These are phyloP conservation scores for Tremellales sp. DNA, from an alignment of 1,284 basidiomycete species.

Conservation along the genomic window DNA sequence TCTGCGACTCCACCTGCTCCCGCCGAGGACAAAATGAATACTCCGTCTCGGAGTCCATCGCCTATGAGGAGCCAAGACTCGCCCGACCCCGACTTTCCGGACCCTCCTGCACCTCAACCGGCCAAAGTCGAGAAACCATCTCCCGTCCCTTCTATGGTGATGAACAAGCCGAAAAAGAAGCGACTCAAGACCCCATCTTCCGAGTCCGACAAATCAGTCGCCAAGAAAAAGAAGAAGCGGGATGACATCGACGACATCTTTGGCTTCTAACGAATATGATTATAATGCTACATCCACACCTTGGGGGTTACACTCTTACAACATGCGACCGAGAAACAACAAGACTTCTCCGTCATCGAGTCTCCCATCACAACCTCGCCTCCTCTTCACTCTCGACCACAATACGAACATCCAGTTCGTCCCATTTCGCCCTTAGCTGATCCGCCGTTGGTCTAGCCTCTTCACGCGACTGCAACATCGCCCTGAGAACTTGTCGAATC, in stretches of 20 bases:
- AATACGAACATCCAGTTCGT: conserved; percentile 20
- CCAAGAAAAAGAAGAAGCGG: conserved; percentile 23
- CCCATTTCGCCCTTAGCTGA: conserved; percentile 34
- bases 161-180: conserved; percentile 1
- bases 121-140: not conserved
- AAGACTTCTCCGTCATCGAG: too few species aligned
- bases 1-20: not conserved
- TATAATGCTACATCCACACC: not conserved
- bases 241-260: conserved; percentile 43
- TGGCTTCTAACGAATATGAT: conserved; percentile 7
- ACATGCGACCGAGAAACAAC: too few species aligned
- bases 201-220: conserved; percentile 4
- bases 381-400: too few species aligned
- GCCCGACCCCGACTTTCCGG: not conserved
- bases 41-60: not conserved
- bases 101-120: not conserved
- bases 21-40: not conserved
- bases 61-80: not conserved
- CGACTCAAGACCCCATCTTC: too few species aligned
- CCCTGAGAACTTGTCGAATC: conserved; percentile 27
- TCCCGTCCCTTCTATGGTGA: not conserved
- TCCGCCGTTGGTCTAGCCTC: conserved; percentile 27
- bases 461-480: conserved; percentile 35
- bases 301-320: not conserved
- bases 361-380: too few species aligned